phyloP scores from a whole-genome alignment of 2,329 filamentous ascomycete genomes.

The Aspergillus amoenus region DNA sequence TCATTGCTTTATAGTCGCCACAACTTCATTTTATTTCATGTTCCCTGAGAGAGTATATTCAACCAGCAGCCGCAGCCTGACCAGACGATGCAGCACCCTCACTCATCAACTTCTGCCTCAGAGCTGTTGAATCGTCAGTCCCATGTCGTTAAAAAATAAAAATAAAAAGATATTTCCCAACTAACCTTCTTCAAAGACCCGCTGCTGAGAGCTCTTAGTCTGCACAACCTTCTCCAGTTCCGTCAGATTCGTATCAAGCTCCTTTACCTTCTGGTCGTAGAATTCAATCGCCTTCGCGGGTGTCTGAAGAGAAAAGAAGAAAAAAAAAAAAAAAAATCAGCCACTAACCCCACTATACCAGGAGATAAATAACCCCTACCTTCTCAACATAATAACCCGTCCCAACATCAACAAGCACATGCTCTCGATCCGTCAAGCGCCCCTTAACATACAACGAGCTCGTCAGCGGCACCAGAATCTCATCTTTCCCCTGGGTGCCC shows the following conservation, averaged over 20 bases:
- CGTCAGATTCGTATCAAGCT: conserved; percentile 62
- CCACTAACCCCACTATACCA: neutral
- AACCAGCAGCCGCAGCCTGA: conserved; percentile 30
- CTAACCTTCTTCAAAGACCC: conserved; percentile 83
- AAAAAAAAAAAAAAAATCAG: conserved; percentile 5
- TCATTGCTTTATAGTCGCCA: neutral
- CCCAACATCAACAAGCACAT: conserved; percentile 86
- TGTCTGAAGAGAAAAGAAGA: conserved; percentile 37
- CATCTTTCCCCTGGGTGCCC: conserved; percentile 33
- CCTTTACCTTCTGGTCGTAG: conserved; percentile 67
- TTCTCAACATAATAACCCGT: conserved; percentile 97
- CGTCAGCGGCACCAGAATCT: conserved; percentile 87
- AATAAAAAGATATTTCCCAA: conserved; percentile 5
- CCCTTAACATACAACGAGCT: conserved; percentile 93
- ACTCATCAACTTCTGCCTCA: conserved; percentile 54
- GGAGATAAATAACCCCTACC: conserved; percentile 43
- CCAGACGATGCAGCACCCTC: conserved; percentile 40
- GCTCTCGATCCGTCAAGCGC: conserved; percentile 68
- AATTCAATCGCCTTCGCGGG: conserved; percentile 64
- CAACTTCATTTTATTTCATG: neutral
- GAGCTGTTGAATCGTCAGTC: conserved; percentile 37
- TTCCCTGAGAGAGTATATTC: conserved; percentile 8
- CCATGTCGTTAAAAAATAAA: neutral
- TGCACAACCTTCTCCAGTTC: conserved; percentile 68
- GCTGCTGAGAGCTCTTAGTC: conserved; percentile 78